Evolutionary conservation across 495 filamentous ascomycete genomes (phyloP).

Genomic region (Daldinia decipiens): DNA sequence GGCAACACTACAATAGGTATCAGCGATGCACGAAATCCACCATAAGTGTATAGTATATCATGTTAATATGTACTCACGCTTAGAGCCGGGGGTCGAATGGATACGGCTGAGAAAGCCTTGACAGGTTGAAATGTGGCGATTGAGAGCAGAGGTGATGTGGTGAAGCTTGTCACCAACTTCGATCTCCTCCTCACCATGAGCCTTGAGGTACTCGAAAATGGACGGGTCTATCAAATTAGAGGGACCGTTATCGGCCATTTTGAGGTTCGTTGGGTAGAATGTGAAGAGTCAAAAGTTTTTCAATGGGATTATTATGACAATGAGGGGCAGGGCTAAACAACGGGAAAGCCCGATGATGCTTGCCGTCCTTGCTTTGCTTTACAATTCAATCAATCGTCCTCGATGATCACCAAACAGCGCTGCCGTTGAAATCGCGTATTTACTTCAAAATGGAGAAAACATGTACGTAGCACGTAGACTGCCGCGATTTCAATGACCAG

Average conservation of each 20-base stretch:
- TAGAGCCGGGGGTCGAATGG: conserved; percentile 82
- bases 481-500: too few species aligned
- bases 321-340: conserved; percentile 18
- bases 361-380: neutral
- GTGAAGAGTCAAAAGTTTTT: conserved; percentile 24
- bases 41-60: neutral
- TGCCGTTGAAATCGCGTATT: neutral
- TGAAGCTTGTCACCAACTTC: conserved; percentile 83
- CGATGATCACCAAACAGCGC: neutral
- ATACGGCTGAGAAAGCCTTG: conserved; percentile 86
- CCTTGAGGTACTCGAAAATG: conserved; percentile 89
- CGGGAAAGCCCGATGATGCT: neutral
- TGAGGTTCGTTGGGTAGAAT: conserved; percentile 8
- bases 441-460: neutral
- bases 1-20: conserved; percentile 48
- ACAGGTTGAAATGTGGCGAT: conserved; percentile 70
- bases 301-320: neutral
- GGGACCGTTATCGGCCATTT: conserved; percentile 44
- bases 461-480: neutral
- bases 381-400: neutral
- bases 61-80: conserved; percentile 68
- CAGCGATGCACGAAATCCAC: conserved; percentile 10
- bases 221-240: conserved; percentile 73
- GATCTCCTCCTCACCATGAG: conserved; percentile 88
- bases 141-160: conserved; percentile 80